Evolutionary conservation across 202 grass and related monocot genomes (phyloP).

Genomic region (Hordeum pubiflorum): DNA sequence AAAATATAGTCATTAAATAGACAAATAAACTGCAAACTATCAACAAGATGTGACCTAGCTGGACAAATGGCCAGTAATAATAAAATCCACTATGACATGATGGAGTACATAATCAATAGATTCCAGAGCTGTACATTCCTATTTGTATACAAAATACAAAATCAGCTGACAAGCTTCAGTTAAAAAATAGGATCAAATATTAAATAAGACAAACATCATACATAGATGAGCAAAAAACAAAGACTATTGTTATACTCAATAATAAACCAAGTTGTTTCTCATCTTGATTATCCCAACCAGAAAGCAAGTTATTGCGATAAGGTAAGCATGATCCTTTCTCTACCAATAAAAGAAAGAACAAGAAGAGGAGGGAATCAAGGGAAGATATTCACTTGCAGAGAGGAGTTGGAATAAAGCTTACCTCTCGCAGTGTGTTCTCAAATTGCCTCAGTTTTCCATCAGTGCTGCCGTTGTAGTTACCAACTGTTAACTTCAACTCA

Average conservation of each 20-base stretch:
- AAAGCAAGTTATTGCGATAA: not conserved
- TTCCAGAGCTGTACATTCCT: not conserved
- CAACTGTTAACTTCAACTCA: slow-evolving; percentile 61
- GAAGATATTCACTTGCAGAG: not conserved
- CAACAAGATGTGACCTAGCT: not conserved
- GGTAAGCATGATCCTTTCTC: not conserved
- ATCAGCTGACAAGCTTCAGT: not conserved
- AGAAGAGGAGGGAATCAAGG: not conserved
- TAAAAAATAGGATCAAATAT: not conserved
- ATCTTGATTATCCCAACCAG: slow-evolving; percentile 1
- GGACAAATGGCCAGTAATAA: not conserved
- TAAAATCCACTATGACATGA: not conserved
- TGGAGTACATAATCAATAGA: not conserved
- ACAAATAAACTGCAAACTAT: not conserved
- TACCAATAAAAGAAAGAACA: not conserved
- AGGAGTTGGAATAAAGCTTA: slow-evolving; percentile 20
- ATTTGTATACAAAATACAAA: not conserved
- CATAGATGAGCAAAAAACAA: not conserved
- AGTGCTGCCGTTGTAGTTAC: slow-evolving; percentile 56
- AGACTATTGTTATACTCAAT: not conserved
- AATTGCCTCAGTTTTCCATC: slow-evolving; percentile 89
- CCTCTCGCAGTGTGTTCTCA: slow-evolving; percentile 78
- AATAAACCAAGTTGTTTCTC: not conserved
- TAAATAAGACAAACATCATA: not conserved
- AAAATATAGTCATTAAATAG: not conserved